These are phyloP conservation scores for Fistulifera pelliculosa DNA, from an alignment of 108 stramenopile species.

Conservation along the genomic window DNA sequence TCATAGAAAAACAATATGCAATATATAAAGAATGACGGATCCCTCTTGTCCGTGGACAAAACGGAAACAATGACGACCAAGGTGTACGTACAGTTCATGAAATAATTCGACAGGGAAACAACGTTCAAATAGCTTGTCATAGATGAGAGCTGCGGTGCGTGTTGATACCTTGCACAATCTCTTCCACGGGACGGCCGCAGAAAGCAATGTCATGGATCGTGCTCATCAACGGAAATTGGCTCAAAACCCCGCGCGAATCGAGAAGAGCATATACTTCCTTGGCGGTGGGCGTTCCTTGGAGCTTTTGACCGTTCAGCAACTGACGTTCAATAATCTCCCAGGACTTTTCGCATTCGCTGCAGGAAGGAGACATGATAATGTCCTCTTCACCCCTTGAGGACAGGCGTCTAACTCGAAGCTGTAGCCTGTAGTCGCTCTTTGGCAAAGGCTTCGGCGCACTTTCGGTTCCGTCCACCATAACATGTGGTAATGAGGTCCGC, in stretches of 20 bases:
- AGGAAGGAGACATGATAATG: no score
- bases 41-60: no score
- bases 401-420: no score
- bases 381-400: no score
- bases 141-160: constrained; percentile 4
- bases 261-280: constrained; percentile 78
- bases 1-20: no score
- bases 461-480: constrained; percentile 93
- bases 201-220: constrained; percentile 83
- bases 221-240: constrained; percentile 80
- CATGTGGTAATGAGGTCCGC: constrained; percentile 97
- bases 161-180: constrained; percentile 58
- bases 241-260: constrained; percentile 33
- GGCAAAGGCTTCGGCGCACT: constrained; percentile 91
- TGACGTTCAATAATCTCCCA: constrained; percentile 77
- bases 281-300: constrained; percentile 85
- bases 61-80: no score
- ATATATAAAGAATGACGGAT: no score
- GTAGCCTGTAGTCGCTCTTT: constrained; percentile 1
- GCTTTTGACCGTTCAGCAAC: constrained; percentile 86
- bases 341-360: constrained; percentile 29
- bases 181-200: constrained; percentile 36
- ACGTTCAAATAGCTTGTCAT: neutral
- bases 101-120: no score
- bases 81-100: no score